A percentile compares a stretch with the other conserved stretches of the same genome.
phyloP scores from a whole-genome alignment of 768 basidiomycete species.

The Saitozyma sp. region DNA sequence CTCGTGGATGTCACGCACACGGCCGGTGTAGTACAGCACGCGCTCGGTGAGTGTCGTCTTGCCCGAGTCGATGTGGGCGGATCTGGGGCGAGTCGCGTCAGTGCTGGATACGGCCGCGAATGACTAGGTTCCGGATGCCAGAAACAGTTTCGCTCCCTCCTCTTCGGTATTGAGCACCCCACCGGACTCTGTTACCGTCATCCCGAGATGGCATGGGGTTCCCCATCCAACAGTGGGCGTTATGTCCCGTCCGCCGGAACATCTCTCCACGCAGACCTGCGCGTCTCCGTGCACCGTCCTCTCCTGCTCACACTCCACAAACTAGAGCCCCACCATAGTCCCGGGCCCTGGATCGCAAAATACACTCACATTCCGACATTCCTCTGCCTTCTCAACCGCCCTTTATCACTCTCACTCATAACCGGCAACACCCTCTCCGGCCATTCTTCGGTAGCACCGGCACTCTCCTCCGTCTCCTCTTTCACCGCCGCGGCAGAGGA shows the following conservation, averaged over 20 bases:
- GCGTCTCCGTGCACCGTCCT: neutral
- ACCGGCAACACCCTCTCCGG: conserved; percentile 51
- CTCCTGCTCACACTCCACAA: too few relatives aligned
- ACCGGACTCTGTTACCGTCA: too few relatives aligned
- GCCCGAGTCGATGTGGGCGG: conserved; percentile 66
- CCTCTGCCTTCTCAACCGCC: conserved; percentile 71
- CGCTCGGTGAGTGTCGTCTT: conserved; percentile 98
- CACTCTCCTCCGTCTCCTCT: conserved; percentile 25
- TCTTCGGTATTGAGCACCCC: too few relatives aligned
- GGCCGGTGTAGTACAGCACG: conserved; percentile 89
- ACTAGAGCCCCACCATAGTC: too few relatives aligned
- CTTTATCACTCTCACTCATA: conserved; percentile 63
- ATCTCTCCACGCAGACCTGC: neutral
- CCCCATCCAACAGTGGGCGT: too few relatives aligned
- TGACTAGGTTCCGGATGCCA: neutral
- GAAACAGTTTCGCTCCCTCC: too few relatives aligned
- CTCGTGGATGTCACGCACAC: conserved; percentile 95
- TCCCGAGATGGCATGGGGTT: too few relatives aligned
- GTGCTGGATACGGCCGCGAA: neutral
- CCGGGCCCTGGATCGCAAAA: too few relatives aligned
- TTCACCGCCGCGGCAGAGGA: conserved; percentile 23
- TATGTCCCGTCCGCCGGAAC: neutral
- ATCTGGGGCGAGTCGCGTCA: conserved; percentile 12
- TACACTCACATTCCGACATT: conserved; percentile 78
- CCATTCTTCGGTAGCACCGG: conserved; percentile 32